phyloP scores from a whole-genome alignment of 2,329 filamentous ascomycete species.

The Penicillium capsulatum region DNA sequence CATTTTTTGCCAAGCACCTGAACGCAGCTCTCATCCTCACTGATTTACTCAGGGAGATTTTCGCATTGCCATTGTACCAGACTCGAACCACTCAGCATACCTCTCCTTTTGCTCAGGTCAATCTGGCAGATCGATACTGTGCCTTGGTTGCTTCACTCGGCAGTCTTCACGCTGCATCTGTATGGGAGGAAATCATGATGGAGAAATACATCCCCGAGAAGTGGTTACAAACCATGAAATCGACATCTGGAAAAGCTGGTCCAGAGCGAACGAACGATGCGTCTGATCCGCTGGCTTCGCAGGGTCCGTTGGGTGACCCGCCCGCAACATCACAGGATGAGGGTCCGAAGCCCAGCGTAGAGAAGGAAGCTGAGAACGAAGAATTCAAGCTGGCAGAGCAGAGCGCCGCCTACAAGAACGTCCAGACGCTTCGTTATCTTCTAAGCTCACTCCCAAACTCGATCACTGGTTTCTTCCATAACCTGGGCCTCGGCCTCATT shows the following conservation, averaged over 20 bases:
- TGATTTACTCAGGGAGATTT: conserved; percentile 69
- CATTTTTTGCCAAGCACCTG: conserved; percentile 71
- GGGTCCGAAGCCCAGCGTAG: conserved; percentile 14
- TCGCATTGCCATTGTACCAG: conserved; percentile 60
- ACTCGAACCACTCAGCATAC: conserved; percentile 57
- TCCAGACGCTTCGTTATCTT: conserved; percentile 68
- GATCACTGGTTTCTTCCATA: conserved; percentile 81
- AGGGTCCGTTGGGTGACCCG: conserved; percentile 18
- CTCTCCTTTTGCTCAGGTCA: conserved; percentile 68
- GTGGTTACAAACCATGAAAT: conserved; percentile 48
- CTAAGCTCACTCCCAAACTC: conserved; percentile 73
- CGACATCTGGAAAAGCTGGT: conserved; percentile 35
- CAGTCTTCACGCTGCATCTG: conserved; percentile 69
- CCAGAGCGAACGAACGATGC: conserved; percentile 42
- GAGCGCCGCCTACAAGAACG: conserved; percentile 63
- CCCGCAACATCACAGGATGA: conserved; percentile 26
- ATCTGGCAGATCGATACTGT: conserved; percentile 79
- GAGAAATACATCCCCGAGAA: conserved; percentile 66
- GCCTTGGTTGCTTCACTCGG: conserved; percentile 71
- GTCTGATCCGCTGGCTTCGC: conserved; percentile 20
- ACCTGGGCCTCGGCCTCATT: conserved; percentile 75
- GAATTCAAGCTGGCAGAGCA: conserved; percentile 26
- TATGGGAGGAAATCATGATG: conserved; percentile 79
- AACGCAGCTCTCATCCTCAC: conserved; percentile 72
- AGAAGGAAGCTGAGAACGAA: conserved; percentile 17